Evolutionary conservation across 371 early-diverging fungal genomes (phyloP).

Genomic region (Mucor racemosus): DNA sequence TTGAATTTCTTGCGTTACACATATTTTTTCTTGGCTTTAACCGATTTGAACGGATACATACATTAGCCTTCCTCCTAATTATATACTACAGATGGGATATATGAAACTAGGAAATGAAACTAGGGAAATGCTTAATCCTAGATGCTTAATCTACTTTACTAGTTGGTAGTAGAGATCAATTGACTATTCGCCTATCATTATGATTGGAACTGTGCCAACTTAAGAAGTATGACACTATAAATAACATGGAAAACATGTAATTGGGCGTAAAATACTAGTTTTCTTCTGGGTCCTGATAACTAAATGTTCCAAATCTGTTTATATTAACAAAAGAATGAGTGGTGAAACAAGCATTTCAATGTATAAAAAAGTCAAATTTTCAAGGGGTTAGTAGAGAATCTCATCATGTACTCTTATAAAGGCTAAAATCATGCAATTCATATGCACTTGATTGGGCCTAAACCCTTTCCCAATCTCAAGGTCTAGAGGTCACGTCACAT

Average conservation of each 20-base stretch:
- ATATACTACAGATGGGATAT: not conserved
- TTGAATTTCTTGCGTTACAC: no score
- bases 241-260: not conserved
- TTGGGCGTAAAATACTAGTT: not conserved
- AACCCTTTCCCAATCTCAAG: not conserved
- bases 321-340: not conserved
- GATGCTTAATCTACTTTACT: not conserved
- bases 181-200: not conserved
- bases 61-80: not conserved
- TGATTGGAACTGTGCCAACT: not conserved
- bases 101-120: not conserved
- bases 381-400: not conserved
- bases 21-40: no score
- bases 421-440: not conserved
- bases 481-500: conserved; percentile 5
- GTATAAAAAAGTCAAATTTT: not conserved
- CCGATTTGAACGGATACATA: not conserved
- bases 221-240: not conserved
- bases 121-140: not conserved
- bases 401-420: not conserved
- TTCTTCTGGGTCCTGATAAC: not conserved
- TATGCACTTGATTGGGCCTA: not conserved
- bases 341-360: not conserved
- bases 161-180: not conserved
- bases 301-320: not conserved